phyloP scores from a whole-genome alignment of 1,284 basidiomycete genomes.

The Farysia itapuensis region DNA sequence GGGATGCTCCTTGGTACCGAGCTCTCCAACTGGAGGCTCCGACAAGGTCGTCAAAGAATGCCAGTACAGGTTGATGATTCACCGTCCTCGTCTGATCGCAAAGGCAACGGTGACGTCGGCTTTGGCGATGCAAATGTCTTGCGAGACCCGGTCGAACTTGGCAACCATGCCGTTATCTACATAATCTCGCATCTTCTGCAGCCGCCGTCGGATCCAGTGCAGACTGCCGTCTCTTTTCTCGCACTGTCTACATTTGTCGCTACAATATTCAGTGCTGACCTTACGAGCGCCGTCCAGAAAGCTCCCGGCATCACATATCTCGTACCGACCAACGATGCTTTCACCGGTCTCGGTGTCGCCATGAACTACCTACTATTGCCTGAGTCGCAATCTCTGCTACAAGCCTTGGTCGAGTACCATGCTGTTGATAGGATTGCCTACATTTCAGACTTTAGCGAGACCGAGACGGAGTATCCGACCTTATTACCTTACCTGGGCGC shows the following conservation, averaged over 20 bases:
- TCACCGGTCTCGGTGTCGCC: conserved; percentile 81
- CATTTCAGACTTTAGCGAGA: conserved; percentile 65
- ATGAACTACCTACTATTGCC: conserved; percentile 77
- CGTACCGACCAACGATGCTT: conserved; percentile 84
- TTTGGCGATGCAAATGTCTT: conserved; percentile 84
- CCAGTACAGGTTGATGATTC: conserved; percentile 47
- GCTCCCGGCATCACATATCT: conserved; percentile 77
- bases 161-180: conserved; percentile 78
- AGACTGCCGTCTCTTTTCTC: conserved; percentile 78
- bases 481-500: conserved; percentile 34
- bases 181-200: conserved; percentile 79
- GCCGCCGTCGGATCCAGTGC: conserved; percentile 78
- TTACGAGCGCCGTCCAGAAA: conserved; percentile 38
- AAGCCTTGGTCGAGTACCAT: conserved; percentile 82
- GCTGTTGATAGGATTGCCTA: conserved; percentile 78
- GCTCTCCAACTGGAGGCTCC: conserved; percentile 52
- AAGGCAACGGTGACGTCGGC: conserved; percentile 63
- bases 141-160: conserved; percentile 73
- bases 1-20: conserved; percentile 50
- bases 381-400: conserved; percentile 71
- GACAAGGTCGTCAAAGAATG: conserved; percentile 61
- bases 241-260: conserved; percentile 87
- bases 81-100: conserved; percentile 51
- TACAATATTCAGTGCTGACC: conserved; percentile 61
- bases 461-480: conserved; percentile 48